A percentile compares a stretch with the other conserved stretches of the same genome.
These are phyloP conservation scores for Arthroderma uncinatum DNA, from an alignment of 2,329 filamentous ascomycete genomes.

Conservation along the genomic window DNA sequence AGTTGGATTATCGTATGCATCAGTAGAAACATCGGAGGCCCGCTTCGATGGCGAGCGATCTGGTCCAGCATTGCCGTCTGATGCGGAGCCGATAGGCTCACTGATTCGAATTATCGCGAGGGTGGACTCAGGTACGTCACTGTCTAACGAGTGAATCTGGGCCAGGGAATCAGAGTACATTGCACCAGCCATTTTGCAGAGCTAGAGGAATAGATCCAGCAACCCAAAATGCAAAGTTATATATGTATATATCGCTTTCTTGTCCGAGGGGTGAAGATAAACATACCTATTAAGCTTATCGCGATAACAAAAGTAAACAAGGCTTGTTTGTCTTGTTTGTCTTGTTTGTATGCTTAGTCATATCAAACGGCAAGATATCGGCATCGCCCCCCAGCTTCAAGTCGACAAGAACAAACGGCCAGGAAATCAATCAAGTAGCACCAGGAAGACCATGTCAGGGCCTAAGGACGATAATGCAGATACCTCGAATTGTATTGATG, in stretches of 20 bases:
- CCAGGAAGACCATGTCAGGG: conserved; percentile 6
- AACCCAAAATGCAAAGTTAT: not conserved
- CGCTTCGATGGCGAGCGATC: conserved; percentile 37
- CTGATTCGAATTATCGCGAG: conserved; percentile 66
- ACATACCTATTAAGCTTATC: conserved; percentile 5
- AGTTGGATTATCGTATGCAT: conserved; percentile 54
- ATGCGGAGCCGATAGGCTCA: conserved; percentile 53
- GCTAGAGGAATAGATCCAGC: not conserved
- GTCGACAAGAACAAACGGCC: not conserved
- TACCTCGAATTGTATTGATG: conserved; percentile 31
- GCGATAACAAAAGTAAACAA: conserved; percentile 1
- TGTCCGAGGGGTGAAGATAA: not conserved
- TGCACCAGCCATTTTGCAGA: not conserved
- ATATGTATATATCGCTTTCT: not conserved
- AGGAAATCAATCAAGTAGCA: not conserved
- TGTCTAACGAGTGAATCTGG: not conserved
- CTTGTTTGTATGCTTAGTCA: not conserved
- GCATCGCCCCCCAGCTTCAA: not conserved
- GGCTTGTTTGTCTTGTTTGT: not conserved
- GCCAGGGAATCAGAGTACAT: not conserved
- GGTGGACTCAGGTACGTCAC: not conserved
- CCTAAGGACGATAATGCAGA: not conserved
- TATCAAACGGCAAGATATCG: too few relatives aligned
- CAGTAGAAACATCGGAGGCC: conserved; percentile 60
- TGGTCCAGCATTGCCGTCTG: conserved; percentile 19